A percentile compares a stretch with the other conserved stretches of the same genome.
phyloP scores from a whole-genome alignment of 306 rosid species.

The Fagus sylvatica region DNA sequence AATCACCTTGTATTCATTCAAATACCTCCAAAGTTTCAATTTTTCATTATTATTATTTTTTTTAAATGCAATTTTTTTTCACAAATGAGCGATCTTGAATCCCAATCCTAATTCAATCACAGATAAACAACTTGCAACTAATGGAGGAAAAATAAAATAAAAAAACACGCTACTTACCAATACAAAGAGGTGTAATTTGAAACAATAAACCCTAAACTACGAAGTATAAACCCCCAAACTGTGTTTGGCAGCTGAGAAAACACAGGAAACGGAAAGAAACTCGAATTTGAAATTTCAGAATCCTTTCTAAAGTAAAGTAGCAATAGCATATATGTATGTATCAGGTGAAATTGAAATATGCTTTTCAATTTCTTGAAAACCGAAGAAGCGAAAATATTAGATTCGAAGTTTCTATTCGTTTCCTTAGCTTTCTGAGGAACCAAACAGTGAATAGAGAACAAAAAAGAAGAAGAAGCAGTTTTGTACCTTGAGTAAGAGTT shows the following conservation, averaged over 20 bases:
- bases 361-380: neutral
- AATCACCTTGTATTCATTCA: neutral
- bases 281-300: neutral
- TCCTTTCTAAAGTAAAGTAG: too few species aligned
- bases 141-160: neutral
- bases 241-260: neutral
- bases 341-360: neutral
- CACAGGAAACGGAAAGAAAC: neutral
- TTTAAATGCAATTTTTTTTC: neutral
- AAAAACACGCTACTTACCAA: neutral
- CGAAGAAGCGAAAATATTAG: neutral
- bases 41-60: neutral
- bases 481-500: neutral
- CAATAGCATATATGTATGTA: neutral
- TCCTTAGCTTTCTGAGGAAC: neutral
- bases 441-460: neutral
- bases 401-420: neutral
- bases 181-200: neutral
- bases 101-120: neutral
- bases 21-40: neutral
- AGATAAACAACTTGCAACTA: neutral
- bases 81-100: neutral
- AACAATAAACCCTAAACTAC: neutral
- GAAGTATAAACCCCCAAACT: neutral
- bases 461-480: neutral